phyloP scores from a whole-genome alignment of 208 protist species.

The Crithidia expoeki region DNA sequence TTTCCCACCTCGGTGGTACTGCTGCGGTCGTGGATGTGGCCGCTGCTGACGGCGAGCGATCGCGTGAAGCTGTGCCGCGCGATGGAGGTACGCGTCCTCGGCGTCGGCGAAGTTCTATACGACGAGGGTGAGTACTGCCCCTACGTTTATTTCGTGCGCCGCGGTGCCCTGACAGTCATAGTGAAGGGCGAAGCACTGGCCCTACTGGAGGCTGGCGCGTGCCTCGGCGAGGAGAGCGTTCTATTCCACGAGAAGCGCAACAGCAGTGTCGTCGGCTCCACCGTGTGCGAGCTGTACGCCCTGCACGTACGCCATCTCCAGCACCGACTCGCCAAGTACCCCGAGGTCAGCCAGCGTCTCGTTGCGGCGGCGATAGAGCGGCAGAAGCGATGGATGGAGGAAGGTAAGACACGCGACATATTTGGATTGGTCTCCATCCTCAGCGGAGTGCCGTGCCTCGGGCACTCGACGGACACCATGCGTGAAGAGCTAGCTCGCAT shows the following conservation, averaged over 20 bases:
- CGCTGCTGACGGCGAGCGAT: slow-evolving; percentile 69
- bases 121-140: slow-evolving; percentile 67
- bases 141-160: slow-evolving; percentile 85
- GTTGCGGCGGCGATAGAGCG: slow-evolving; percentile 53
- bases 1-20: slow-evolving; percentile 76
- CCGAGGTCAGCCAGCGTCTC: slow-evolving; percentile 47
- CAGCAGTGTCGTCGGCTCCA: slow-evolving; percentile 62
- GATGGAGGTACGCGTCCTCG: slow-evolving; percentile 75
- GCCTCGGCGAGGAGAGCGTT: slow-evolving; percentile 84
- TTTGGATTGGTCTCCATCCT: slow-evolving; percentile 75
- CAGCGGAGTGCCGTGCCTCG: slow-evolving; percentile 80
- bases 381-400: slow-evolving; percentile 71
- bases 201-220: slow-evolving; percentile 62
- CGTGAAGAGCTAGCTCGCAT: slow-evolving; percentile 53
- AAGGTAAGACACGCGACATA: slow-evolving; percentile 61
- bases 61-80: slow-evolving; percentile 73
- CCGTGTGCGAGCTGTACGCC: slow-evolving; percentile 83
- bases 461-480: slow-evolving; percentile 77
- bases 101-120: slow-evolving; percentile 75
- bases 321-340: slow-evolving; percentile 70
- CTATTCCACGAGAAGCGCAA: slow-evolving; percentile 83
- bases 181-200: slow-evolving; percentile 72
- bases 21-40: slow-evolving; percentile 89
- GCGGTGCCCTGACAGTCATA: slow-evolving; percentile 63
- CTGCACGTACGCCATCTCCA: slow-evolving; percentile 58